A percentile compares a stretch with the other conserved stretches of the same genome.
Evolutionary conservation across 495 filamentous ascomycete species (phyloP).

Genomic region (Penicillium argentinense): DNA sequence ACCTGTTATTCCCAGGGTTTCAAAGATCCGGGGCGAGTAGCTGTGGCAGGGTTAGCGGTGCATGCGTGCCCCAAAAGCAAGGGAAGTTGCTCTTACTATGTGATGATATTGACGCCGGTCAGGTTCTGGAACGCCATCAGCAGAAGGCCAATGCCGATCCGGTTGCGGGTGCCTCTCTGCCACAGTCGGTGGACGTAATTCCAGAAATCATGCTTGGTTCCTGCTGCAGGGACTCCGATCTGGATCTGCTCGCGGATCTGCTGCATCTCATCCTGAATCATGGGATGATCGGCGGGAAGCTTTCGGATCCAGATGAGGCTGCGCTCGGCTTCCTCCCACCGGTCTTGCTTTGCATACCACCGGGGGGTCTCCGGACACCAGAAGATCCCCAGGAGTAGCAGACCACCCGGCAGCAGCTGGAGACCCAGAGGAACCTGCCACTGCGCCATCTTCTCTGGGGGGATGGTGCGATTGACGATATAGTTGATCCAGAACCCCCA

Average conservation of each 20-base stretch:
- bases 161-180: constrained; percentile 20
- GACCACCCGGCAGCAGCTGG: constrained; percentile 20
- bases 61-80: too few species aligned
- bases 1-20: constrained; percentile 19
- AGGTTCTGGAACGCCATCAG: constrained; percentile 19
- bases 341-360: constrained; percentile 45
- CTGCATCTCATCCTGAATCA: too few species aligned
- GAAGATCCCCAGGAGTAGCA: constrained; percentile 51
- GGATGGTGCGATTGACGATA: constrained; percentile 16
- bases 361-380: constrained; percentile 61
- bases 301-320: constrained; percentile 10
- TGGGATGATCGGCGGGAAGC: constrained; percentile 14
- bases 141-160: constrained; percentile 3
- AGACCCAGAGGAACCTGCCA: constrained; percentile 22
- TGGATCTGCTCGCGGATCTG: too few species aligned
- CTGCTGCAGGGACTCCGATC: too few species aligned
- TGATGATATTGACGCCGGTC: constrained; percentile 30
- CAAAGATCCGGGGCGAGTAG: too few species aligned
- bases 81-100: too few species aligned
- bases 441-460: constrained; percentile 10
- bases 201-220: too few species aligned
- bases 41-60: too few species aligned
- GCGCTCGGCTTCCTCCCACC: constrained; percentile 4
- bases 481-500: constrained; percentile 65
- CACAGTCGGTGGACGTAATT: too few species aligned